phyloP scores from a whole-genome alignment of 805 yeast genomes.

The Ogataea methanolica region DNA sequence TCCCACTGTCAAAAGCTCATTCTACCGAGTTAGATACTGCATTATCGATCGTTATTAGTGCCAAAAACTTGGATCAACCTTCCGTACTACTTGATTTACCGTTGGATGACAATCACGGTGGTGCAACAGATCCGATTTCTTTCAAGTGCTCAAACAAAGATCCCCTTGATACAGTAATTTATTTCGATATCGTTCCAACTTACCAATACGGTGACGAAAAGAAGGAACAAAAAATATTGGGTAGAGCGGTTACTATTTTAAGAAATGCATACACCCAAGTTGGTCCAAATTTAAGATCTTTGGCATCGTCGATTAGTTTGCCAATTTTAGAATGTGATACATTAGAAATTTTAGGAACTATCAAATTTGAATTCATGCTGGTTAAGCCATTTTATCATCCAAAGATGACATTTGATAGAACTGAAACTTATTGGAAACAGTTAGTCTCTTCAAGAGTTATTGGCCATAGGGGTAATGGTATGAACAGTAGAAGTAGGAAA shows the following conservation, averaged over 20 bases:
- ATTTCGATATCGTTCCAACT: constrained; percentile 88
- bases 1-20: constrained; percentile 71
- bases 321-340: constrained; percentile 74
- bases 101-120: constrained; percentile 67
- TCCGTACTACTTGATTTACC: constrained; percentile 69
- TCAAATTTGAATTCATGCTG: constrained; percentile 69
- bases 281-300: constrained; percentile 61
- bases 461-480: constrained; percentile 95
- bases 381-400: constrained; percentile 73
- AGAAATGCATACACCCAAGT: constrained; percentile 58
- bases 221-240: constrained; percentile 46
- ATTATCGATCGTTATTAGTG: constrained; percentile 63
- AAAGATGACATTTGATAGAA: constrained; percentile 55
- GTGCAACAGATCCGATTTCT: constrained; percentile 68
- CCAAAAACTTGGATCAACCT: constrained; percentile 45
- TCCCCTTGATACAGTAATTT: constrained; percentile 51
- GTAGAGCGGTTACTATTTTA: constrained; percentile 78
- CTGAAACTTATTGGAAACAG: constrained; percentile 89
- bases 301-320: constrained; percentile 59
- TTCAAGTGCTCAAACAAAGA: constrained; percentile 53
- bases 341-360: constrained; percentile 69
- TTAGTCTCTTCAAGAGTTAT: constrained; percentile 84
- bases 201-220: constrained; percentile 41
- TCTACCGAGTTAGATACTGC: constrained; percentile 89
- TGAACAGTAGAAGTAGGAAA: constrained; percentile 64